Percentiles rank a stretch among this genome's conserved stretches.
These are phyloP conservation scores for Agastache rugosa DNA, from an alignment of 257 asterid genomes.

Conservation along the genomic window DNA sequence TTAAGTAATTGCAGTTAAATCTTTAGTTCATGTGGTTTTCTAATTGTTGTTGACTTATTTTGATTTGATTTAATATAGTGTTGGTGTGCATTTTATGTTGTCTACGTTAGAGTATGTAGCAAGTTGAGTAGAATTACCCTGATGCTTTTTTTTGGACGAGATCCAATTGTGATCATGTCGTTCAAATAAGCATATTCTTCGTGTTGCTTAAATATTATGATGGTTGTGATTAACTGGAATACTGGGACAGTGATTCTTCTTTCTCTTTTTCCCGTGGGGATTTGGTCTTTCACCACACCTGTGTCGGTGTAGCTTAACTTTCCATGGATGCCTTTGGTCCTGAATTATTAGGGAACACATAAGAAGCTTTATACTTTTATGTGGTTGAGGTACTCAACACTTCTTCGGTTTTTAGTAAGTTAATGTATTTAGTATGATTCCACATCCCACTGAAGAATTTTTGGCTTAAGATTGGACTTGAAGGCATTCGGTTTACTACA, in stretches of 20 bases:
- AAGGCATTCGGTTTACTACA: neutral
- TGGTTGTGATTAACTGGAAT: neutral
- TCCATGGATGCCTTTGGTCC: neutral
- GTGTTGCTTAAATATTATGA: neutral
- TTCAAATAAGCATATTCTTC: conserved; percentile 5
- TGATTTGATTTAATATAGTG: neutral
- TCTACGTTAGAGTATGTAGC: neutral
- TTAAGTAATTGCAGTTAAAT: neutral
- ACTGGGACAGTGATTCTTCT: neutral
- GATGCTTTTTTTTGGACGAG: conserved; percentile 9
- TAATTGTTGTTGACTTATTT: neutral
- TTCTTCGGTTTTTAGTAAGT: neutral
- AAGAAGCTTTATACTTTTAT: neutral
- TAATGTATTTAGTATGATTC: neutral
- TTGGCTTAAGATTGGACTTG: neutral
- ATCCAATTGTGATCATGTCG: neutral
- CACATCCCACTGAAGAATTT: neutral
- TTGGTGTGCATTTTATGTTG: neutral
- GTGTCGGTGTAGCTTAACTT: neutral
- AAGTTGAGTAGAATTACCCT: neutral
- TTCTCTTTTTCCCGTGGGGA: neutral
- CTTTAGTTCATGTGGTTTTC: neutral
- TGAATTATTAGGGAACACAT: neutral
- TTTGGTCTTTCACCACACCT: neutral
- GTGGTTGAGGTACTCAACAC: neutral